A percentile compares a stretch with the other conserved stretches of the same genome.
Conservation (phyloP, 495 filamentous ascomycete genomes). For the Neurospora sp. region DNA sequence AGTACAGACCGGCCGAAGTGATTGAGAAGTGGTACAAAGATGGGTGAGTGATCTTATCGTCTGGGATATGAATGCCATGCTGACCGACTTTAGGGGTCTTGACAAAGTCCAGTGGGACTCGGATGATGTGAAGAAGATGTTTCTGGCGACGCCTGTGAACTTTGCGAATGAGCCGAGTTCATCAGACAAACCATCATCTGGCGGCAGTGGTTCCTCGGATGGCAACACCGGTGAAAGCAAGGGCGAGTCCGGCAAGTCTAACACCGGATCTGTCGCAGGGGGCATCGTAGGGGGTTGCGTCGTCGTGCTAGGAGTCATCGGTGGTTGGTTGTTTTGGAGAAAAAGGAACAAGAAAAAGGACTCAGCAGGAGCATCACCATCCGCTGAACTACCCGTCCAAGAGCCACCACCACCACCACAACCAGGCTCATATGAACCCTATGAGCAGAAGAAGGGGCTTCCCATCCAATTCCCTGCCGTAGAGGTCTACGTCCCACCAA, state of each 20-base stretch:
- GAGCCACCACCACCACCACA: background rate
- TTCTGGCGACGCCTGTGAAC: background rate
- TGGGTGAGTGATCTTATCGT: background rate
- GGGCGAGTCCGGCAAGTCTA: background rate
- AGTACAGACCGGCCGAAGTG: background rate
- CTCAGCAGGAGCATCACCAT: background rate
- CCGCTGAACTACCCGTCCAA: background rate
- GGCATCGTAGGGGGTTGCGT: background rate
- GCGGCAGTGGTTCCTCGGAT: background rate
- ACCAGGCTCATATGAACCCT: background rate
- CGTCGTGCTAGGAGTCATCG: background rate
- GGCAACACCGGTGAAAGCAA: background rate
- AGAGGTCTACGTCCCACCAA: background rate
- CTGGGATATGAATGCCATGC: background rate
- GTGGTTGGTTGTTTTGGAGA: background rate
- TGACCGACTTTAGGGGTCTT: background rate
- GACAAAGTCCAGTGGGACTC: background rate
- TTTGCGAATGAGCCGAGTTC: background rate
- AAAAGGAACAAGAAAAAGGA: background rate
- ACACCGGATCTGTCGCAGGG: background rate
- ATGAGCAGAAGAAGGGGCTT: background rate
- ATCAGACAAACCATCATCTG: background rate
- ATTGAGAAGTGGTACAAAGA: slow-evolving; percentile 6
- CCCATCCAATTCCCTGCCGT: background rate
- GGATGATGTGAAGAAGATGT: background rate